Percentiles rank a stretch among this genome's conserved stretches.
phyloP scores from a whole-genome alignment of 768 basidiomycete genomes.

The Flagelloscypha sp. region DNA sequence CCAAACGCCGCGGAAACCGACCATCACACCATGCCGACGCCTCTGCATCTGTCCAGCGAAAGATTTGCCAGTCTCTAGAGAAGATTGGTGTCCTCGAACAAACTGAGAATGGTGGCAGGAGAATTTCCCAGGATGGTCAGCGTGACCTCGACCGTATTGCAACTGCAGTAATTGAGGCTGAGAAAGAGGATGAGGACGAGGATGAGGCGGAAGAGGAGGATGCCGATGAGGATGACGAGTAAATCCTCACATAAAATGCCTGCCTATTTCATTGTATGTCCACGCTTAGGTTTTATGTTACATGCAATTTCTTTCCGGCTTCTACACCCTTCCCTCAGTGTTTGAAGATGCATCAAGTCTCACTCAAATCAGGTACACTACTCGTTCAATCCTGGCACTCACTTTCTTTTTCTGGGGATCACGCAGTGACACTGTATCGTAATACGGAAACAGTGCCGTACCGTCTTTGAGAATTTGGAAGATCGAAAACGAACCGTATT shows the following conservation, averaged over 20 bases:
- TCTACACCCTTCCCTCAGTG: too few species aligned
- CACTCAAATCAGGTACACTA: too few species aligned
- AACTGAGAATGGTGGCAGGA: conserved; percentile 87
- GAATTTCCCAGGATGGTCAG: conserved; percentile 95
- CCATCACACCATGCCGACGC: conserved; percentile 89
- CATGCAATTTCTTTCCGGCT: too few species aligned
- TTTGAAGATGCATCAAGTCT: too few species aligned
- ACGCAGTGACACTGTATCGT: too few species aligned
- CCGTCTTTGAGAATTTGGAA: too few species aligned
- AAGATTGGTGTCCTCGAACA: conserved; percentile 98
- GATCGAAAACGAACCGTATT: too few species aligned
- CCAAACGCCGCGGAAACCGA: conserved; percentile 93
- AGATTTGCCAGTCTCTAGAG: conserved; percentile 93
- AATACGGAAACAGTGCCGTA: too few species aligned
- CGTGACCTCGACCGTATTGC: conserved; percentile 93
- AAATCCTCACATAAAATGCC: conserved; percentile 26
- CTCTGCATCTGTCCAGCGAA: conserved; percentile 86
- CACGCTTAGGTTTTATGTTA: too few species aligned
- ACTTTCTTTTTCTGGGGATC: too few species aligned
- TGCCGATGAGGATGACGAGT: conserved; percentile 50
- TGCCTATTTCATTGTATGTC: too few species aligned
- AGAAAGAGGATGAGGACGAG: conserved; percentile 65
- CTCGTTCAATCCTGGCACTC: too few species aligned
- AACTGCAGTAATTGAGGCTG: conserved; percentile 77
- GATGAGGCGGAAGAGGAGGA: conserved; percentile 69